Percentiles rank a stretch among this genome's conserved stretches.
Conservation (phyloP, 78 protist genomes). For the Chrysochromulina parva region DNA sequence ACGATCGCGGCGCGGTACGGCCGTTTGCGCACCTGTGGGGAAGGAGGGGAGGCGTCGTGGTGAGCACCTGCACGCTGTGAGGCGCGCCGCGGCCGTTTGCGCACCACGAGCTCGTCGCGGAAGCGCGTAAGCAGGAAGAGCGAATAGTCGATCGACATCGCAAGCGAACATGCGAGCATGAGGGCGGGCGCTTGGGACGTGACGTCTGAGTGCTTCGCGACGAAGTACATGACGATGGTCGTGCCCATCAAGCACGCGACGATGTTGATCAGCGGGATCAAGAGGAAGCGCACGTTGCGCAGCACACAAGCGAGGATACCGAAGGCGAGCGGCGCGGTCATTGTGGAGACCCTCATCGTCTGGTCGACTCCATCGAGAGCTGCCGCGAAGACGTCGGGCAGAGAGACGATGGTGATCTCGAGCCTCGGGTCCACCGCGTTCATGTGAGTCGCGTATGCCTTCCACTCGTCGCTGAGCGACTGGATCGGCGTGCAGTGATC, state of each 20-base stretch:
- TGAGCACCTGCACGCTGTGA: not conserved
- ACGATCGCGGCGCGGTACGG: not conserved
- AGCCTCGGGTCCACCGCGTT: too few relatives aligned
- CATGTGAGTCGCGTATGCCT: too few relatives aligned
- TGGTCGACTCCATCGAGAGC: too few relatives aligned
- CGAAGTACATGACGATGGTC: conserved; percentile 35
- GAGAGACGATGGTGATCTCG: too few relatives aligned
- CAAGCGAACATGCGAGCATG: conserved; percentile 37
- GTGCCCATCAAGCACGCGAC: conserved; percentile 1
- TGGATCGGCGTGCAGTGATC: too few relatives aligned
- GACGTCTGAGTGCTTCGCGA: not conserved
- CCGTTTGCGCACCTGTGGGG: too few relatives aligned
- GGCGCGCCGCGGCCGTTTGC: too few relatives aligned
- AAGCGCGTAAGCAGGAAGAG: conserved; percentile 75
- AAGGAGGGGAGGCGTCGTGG: not conserved
- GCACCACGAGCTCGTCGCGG: conserved; percentile 48
- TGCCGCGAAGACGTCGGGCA: too few relatives aligned
- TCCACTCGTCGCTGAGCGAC: too few relatives aligned
- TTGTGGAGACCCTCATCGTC: too few relatives aligned
- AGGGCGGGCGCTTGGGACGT: not conserved
- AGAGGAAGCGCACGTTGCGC: conserved; percentile 3
- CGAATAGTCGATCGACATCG: conserved; percentile 73
- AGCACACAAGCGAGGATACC: not conserved
- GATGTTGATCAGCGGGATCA: conserved; percentile 37
- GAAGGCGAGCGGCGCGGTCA: too few relatives aligned